Evolutionary conservation across 352 stramenopile species (phyloP).

Genomic region (Phytophthora pistaciae): DNA sequence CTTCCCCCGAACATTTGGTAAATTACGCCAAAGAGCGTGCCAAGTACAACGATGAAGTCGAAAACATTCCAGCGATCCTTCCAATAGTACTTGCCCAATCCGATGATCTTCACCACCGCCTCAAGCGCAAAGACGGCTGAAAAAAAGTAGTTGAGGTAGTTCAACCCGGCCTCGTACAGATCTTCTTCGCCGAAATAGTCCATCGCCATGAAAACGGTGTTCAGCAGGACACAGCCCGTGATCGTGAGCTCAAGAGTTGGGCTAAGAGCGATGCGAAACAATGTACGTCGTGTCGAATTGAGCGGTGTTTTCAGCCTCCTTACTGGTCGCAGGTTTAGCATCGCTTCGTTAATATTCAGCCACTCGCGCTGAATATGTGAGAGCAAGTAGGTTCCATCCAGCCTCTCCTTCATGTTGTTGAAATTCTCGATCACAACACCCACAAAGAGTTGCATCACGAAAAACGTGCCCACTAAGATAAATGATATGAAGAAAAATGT

Average conservation of each 20-base stretch:
- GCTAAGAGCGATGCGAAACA: constrained; percentile 53
- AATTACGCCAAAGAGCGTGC: constrained; percentile 59
- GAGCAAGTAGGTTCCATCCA: constrained; percentile 74
- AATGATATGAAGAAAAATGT: constrained; percentile 92
- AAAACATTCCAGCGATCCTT: constrained; percentile 87
- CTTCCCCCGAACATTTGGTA: constrained; percentile 56
- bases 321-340: constrained; percentile 56
- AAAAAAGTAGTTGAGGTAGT: constrained; percentile 85
- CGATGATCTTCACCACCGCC: constrained; percentile 84
- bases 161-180: constrained; percentile 64
- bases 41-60: constrained; percentile 74
- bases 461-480: constrained; percentile 91
- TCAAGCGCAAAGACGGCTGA: constrained; percentile 87
- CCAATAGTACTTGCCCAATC: constrained; percentile 84
- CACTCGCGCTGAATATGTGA: constrained; percentile 80
- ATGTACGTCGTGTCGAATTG: constrained; percentile 42
- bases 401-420: constrained; percentile 77
- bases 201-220: constrained; percentile 87
- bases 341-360: constrained; percentile 68
- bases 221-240: constrained; percentile 88
- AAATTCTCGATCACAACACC: constrained; percentile 96
- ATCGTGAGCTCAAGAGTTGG: constrained; percentile 82
- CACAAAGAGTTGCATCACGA: constrained; percentile 94
- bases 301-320: constrained; percentile 55
- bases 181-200: constrained; percentile 88